A percentile compares a stretch with the other conserved stretches of the same genome.
These are phyloP conservation scores for Russula dissimulans DNA, from an alignment of 768 basidiomycete genomes.

Conservation along the genomic window DNA sequence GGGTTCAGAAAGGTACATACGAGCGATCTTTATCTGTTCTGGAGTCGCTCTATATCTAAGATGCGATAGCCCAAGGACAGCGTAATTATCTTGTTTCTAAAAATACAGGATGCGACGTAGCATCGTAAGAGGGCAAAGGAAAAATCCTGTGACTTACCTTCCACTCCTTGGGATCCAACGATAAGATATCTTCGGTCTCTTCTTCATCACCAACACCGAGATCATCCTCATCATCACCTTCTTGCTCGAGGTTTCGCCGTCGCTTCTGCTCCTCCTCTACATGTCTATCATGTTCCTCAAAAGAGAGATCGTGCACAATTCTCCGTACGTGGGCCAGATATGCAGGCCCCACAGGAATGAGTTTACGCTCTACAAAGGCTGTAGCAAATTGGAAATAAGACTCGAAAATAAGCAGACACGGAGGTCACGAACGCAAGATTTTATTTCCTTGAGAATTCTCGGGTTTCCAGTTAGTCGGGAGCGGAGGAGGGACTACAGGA, in stretches of 20 bases:
- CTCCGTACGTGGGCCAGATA: conserved; percentile 79
- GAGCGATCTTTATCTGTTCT: conserved; percentile 93
- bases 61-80: conserved; percentile 88
- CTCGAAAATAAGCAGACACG: conserved; percentile 1
- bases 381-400: conserved; percentile 1
- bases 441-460: conserved; percentile 29
- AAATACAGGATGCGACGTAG: background rate
- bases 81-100: conserved; percentile 98
- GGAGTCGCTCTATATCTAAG: conserved; percentile 78
- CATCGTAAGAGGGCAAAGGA: background rate
- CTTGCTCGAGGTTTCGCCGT: conserved; percentile 39
- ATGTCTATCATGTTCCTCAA: conserved; percentile 73
- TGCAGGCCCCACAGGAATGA: conserved; percentile 83
- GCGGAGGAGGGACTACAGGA: conserved; percentile 34
- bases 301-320: conserved; percentile 62
- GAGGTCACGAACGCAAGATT: conserved; percentile 26
- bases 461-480: conserved; percentile 38
- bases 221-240: conserved; percentile 61
- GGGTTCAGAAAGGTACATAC: conserved; percentile 52
- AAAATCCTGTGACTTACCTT: conserved; percentile 47
- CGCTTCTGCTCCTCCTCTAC: conserved; percentile 45
- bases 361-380: conserved; percentile 37
- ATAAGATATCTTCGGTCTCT: conserved; percentile 59
- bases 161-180: conserved; percentile 96
- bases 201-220: conserved; percentile 89